Evolutionary conservation across 1,284 basidiomycete genomes (phyloP).

Genomic region (Lentinus polychrous): DNA sequence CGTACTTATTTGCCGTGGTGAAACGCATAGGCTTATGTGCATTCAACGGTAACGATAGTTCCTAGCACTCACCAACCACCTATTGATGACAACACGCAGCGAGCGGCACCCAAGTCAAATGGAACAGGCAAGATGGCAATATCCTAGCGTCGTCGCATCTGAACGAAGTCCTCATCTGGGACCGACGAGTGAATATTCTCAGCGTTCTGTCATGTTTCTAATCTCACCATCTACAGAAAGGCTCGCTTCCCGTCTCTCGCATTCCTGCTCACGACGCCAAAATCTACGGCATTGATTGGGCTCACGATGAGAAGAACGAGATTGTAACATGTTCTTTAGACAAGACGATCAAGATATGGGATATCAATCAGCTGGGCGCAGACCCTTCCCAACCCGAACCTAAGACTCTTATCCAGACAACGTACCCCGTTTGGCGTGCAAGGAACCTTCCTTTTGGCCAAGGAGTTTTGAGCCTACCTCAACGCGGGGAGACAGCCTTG

Average conservation of each 20-base stretch:
- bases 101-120: slow-evolving; percentile 92
- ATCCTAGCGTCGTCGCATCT: slow-evolving; percentile 84
- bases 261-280: slow-evolving; percentile 81
- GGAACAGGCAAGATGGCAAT: slow-evolving; percentile 83
- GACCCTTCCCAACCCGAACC: slow-evolving; percentile 30
- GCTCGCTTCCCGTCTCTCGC: slow-evolving; percentile 72
- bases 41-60: slow-evolving; percentile 54
- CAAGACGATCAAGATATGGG: slow-evolving; percentile 87
- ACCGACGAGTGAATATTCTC: slow-evolving; percentile 55
- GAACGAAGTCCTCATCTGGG: slow-evolving; percentile 82
- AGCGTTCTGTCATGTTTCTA: background rate
- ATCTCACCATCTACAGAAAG: slow-evolving; percentile 55
- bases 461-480: slow-evolving; percentile 86
- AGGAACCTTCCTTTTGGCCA: slow-evolving; percentile 89
- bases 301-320: slow-evolving; percentile 63
- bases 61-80: background rate
- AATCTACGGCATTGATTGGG: slow-evolving; percentile 97
- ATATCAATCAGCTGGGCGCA: slow-evolving; percentile 31
- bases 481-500: slow-evolving; percentile 79
- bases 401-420: slow-evolving; percentile 59
- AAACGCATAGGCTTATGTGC: slow-evolving; percentile 51
- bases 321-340: slow-evolving; percentile 91
- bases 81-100: slow-evolving; percentile 34
- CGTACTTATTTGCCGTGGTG: no score
- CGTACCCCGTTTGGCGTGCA: slow-evolving; percentile 93